Evolutionary conservation across 2,329 filamentous ascomycete genomes (phyloP).

Genomic region (Stenocarpella maydis): DNA sequence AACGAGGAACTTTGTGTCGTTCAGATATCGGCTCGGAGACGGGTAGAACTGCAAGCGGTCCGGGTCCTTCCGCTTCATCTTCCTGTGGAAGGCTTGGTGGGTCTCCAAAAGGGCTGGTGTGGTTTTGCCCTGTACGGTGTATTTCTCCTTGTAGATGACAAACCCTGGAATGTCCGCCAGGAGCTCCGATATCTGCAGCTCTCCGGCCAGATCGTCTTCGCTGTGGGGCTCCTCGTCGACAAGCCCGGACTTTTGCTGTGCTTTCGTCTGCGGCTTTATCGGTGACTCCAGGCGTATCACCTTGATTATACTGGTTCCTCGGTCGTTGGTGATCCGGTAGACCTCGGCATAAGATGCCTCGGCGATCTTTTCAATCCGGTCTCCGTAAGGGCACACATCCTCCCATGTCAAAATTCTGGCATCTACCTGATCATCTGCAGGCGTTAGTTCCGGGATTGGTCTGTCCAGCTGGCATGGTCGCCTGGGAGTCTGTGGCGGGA

Average conservation of each 20-base stretch:
- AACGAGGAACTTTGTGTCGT: constrained; percentile 66
- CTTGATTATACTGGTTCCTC: constrained; percentile 71
- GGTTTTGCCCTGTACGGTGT: constrained; percentile 65
- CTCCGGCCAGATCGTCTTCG: constrained; percentile 63
- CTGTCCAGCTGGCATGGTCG: neutral
- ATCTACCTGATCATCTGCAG: neutral
- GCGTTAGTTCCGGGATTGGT: neutral
- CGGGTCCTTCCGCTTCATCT: constrained; percentile 62
- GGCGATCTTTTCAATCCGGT: constrained; percentile 68
- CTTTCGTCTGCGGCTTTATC: constrained; percentile 65
- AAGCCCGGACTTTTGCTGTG: constrained; percentile 60
- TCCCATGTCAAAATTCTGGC: constrained; percentile 59
- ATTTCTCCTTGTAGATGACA: constrained; percentile 71
- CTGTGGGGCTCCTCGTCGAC: constrained; percentile 67
- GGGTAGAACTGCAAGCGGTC: constrained; percentile 68
- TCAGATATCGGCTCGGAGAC: constrained; percentile 66
- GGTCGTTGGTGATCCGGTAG: constrained; percentile 66
- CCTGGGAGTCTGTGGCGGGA: constrained; percentile 26
- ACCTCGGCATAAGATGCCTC: constrained; percentile 74
- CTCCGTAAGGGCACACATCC: constrained; percentile 62
- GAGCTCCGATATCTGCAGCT: constrained; percentile 70
- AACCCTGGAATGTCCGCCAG: constrained; percentile 71
- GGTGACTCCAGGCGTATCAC: constrained; percentile 67
- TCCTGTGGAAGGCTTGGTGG: constrained; percentile 65
- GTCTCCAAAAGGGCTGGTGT: constrained; percentile 64